These are phyloP conservation scores for Metschnikowia matae DNA, from an alignment of 805 yeast genomes.

Conservation along the genomic window DNA sequence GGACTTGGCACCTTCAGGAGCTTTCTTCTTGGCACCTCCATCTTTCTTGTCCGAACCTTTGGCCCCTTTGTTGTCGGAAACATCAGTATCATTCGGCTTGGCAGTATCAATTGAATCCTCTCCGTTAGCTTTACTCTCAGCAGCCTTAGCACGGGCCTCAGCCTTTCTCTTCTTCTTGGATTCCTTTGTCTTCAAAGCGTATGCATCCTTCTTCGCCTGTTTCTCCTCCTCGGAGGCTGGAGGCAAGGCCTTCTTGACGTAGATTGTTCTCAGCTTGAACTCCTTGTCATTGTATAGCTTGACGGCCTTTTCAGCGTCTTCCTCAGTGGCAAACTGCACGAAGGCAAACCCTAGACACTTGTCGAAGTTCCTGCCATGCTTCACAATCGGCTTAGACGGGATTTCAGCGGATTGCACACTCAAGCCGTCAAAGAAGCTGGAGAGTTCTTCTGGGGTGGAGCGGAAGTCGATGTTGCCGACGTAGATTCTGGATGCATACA, in stretches of 20 bases:
- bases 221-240: slow-evolving; percentile 46
- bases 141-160: slow-evolving; percentile 5
- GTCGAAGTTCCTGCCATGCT: slow-evolving; percentile 34
- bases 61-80: slow-evolving; percentile 1
- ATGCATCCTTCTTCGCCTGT: slow-evolving; percentile 33
- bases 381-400: slow-evolving; percentile 42
- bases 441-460: slow-evolving; percentile 42
- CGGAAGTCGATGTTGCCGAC: slow-evolving; percentile 42
- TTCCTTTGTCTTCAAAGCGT: slow-evolving; percentile 23
- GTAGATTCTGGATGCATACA: slow-evolving; percentile 30
- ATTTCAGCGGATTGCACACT: slow-evolving; percentile 45
- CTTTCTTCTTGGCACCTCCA: slow-evolving; percentile 6
- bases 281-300: slow-evolving; percentile 38
- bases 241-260: slow-evolving; percentile 52
- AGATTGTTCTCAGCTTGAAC: slow-evolving; percentile 46
- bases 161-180: slow-evolving; percentile 16
- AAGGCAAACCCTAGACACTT: slow-evolving; percentile 58
- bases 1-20: slow-evolving; percentile 52
- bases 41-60: not conserved
- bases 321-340: slow-evolving; percentile 46
- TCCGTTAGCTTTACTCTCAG: slow-evolving; percentile 10
- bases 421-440: slow-evolving; percentile 47
- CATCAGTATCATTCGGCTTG: not conserved
- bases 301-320: slow-evolving; percentile 44
- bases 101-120: not conserved